Evolutionary conservation across 169 alveolate genomes (phyloP).

Genomic region (Cryptosporidium sp.): DNA sequence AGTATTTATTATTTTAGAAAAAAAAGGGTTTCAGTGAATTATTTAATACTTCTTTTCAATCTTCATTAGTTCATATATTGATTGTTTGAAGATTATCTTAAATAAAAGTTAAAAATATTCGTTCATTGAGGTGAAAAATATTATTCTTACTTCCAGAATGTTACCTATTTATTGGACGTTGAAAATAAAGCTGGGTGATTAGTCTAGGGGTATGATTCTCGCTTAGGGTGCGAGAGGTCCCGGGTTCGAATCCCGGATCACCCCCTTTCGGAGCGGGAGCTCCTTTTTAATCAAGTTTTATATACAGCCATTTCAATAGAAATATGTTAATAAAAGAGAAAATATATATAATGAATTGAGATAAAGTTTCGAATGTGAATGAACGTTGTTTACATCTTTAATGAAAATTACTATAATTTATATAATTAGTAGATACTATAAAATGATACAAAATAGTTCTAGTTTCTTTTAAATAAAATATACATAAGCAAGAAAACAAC

Average conservation of each 20-base stretch:
- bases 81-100: neutral
- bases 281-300: too few relatives aligned
- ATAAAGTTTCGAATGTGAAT: neutral
- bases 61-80: neutral
- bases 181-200: conserved; percentile 74
- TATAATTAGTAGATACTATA: neutral
- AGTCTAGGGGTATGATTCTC: conserved; percentile 99
- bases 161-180: neutral
- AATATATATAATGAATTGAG: neutral
- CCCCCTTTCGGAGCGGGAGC: conserved; percentile 59
- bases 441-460: neutral
- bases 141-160: neutral
- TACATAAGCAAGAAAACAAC: conserved; percentile 47
- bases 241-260: conserved; percentile 98
- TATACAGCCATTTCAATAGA: too few relatives aligned
- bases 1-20: too few relatives aligned
- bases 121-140: neutral
- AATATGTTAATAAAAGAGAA: too few relatives aligned
- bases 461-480: conserved; percentile 46
- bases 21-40: too few relatives aligned
- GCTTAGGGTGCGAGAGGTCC: conserved; percentile 99
- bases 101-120: neutral
- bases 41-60: too few relatives aligned
- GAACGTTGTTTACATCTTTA: neutral
- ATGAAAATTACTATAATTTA: neutral